Percentiles rank a stretch among this genome's conserved stretches.
phyloP scores from a whole-genome alignment of 2,329 filamentous ascomycete genomes.

The Tetracladium maxilliforme region DNA sequence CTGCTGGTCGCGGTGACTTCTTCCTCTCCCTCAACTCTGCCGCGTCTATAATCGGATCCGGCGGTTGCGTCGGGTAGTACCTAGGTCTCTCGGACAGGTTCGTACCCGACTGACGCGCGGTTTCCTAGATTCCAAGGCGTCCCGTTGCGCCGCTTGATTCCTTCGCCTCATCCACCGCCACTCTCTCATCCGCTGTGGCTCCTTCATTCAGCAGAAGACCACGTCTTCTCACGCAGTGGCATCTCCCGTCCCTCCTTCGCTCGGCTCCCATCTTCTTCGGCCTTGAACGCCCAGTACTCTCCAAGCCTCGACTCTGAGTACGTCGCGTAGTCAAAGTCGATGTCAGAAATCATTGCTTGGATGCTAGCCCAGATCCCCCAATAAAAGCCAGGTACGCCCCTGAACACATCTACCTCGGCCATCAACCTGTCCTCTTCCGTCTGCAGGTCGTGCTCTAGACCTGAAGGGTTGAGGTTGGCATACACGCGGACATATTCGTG shows the following conservation, averaged over 20 bases:
- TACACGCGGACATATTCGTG: conserved; percentile 71
- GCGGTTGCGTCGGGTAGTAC: no score
- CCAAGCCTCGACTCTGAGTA: conserved; percentile 78
- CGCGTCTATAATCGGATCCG: no score
- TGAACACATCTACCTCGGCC: conserved; percentile 71
- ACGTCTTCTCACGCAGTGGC: conserved; percentile 65
- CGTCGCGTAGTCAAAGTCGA: conserved; percentile 89
- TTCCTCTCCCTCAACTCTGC: no score
- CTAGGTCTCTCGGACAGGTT: no score
- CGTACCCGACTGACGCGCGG: no score
- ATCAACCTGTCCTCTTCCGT: conserved; percentile 43
- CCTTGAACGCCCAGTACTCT: conserved; percentile 90
- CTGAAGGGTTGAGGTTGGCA: conserved; percentile 37
- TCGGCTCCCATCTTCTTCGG: conserved; percentile 51
- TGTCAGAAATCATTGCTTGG: conserved; percentile 84
- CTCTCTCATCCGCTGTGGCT: no score
- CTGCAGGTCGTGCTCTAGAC: conserved; percentile 21
- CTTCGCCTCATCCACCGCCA: no score
- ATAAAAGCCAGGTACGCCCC: conserved; percentile 78
- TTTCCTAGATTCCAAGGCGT: no score
- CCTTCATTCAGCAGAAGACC: no score
- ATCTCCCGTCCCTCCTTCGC: conserved; percentile 37
- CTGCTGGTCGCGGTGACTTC: no score
- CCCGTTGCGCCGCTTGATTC: no score
- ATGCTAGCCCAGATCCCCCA: conserved; percentile 96